Base-by-base conservation (phyloP, 2,329 filamentous ascomycete genomes). In the Salinomyces thailandicus region DNA sequence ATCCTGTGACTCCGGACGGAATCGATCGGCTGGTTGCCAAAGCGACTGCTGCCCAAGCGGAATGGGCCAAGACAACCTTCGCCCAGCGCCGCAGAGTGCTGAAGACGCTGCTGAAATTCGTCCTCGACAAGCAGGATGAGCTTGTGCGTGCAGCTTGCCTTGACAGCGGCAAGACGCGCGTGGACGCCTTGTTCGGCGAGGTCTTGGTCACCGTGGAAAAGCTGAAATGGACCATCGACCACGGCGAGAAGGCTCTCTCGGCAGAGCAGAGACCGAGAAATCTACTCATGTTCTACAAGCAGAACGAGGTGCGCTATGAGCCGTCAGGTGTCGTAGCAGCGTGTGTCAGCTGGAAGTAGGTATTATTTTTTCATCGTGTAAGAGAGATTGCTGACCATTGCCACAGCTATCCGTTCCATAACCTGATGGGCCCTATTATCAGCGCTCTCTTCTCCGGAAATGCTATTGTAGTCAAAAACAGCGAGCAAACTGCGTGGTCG, bases 401-500 rank as follows among this genome's bases (percentile, higher is more conserved):
- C n/a, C 19, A 14, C 20, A 52, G 50, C 31, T 57, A 58, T 31
- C 55, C 55, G 9, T 93, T 96, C 62, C 91, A 98, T 66, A 98
- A 98, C 62, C 70, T 96, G 45, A 75, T 96, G 31, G 85, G 84
- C 0, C 91, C 89, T 11, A 74, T 95, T 47, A 93, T 96, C 56
- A 87, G 84, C 48, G 79, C 84, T 12, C 72, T 96, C 34, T 96
- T 96, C 58, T 73, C 87, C 11, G 91, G 91, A 31, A 95, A 96
- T 57, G 85, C 77, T 35, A 81, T 96, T 47, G 70, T 98, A 28
- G 81, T 96, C 59, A 98, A 98, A 65, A 84, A 82, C 32, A 94
- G 85, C 34, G 91, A 98, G 62, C 84, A 89, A 60, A 96, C 89
- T 0, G 89, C 87, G 36, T 98, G 91, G 91, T 93, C 81, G 42